Percentiles rank a stretch among this genome's conserved stretches.
Evolutionary conservation across 2,329 filamentous ascomycete genomes (phyloP).

Genomic region (Alternaria consortialis): DNA sequence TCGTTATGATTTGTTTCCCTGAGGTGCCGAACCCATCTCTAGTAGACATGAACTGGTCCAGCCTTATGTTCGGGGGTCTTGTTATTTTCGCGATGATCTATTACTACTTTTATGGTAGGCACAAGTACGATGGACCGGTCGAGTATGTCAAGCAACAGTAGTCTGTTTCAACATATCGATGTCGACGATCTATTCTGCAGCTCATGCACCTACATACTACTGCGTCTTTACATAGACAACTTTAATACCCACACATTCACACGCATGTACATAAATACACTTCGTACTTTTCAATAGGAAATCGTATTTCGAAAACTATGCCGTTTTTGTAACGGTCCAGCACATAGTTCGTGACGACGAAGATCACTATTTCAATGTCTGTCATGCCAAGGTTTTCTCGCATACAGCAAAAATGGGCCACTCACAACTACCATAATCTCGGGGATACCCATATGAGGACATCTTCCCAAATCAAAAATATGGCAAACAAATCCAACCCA

Average conservation of each 20-base stretch:
- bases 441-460: no score
- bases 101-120: constrained; percentile 51
- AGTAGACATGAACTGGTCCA: constrained; percentile 57
- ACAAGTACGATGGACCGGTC: constrained; percentile 43
- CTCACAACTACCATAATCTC: no score
- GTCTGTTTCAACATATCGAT: background rate
- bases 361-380: no score
- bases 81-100: constrained; percentile 53
- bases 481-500: no score
- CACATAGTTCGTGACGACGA: no score
- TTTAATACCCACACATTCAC: no score
- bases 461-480: no score
- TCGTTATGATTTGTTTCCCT: constrained; percentile 55
- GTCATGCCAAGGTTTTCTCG: no score
- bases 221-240: no score
- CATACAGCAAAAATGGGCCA: no score
- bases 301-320: no score
- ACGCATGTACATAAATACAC: background rate
- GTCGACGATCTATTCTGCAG: background rate
- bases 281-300: background rate
- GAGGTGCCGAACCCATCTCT: constrained; percentile 11
- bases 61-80: constrained; percentile 54
- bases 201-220: background rate
- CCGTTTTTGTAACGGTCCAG: no score
- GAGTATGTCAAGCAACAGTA: constrained; percentile 9